Evolutionary conservation across 2,329 filamentous ascomycete species (phyloP).

Genomic region (Thelonectria olida): DNA sequence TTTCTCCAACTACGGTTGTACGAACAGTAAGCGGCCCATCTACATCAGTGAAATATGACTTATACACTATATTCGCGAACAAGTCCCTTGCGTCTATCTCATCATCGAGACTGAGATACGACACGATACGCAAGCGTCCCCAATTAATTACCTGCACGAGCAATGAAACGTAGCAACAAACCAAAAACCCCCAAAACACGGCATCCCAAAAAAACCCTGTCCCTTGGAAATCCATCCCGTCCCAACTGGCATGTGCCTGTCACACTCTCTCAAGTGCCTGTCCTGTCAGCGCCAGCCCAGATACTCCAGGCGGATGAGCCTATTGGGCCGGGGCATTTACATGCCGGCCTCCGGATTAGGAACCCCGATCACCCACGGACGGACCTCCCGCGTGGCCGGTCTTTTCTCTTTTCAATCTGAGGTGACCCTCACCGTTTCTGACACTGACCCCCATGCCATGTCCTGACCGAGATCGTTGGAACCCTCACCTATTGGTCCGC

Average conservation of each 20-base stretch:
- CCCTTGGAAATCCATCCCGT: too few relatives aligned
- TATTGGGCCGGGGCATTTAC: conserved; percentile 13
- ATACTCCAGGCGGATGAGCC: too few relatives aligned
- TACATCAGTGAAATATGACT: not conserved
- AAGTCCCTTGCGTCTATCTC: not conserved
- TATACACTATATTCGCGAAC: not conserved
- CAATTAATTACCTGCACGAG: not conserved
- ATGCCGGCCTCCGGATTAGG: not conserved
- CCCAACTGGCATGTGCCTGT: too few relatives aligned
- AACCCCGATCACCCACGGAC: conserved; percentile 22
- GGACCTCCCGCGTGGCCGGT: conserved; percentile 32
- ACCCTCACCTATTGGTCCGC: conserved; percentile 30
- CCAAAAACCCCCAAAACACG: not conserved
- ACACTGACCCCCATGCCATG: too few relatives aligned
- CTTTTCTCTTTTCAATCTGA: too few relatives aligned
- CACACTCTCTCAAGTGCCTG: too few relatives aligned
- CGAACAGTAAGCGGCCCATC: not conserved
- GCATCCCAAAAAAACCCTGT: not conserved
- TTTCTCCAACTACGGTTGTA: not conserved
- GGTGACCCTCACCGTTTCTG: too few relatives aligned
- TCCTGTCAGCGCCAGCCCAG: not conserved
- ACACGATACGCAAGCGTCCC: too few relatives aligned
- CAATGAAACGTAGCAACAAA: conserved; percentile 1
- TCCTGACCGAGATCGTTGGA: conserved; percentile 39
- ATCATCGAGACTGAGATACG: not conserved